phyloP scores from a whole-genome alignment of 352 stramenopile genomes.

The Halophytophthora polymorphica region DNA sequence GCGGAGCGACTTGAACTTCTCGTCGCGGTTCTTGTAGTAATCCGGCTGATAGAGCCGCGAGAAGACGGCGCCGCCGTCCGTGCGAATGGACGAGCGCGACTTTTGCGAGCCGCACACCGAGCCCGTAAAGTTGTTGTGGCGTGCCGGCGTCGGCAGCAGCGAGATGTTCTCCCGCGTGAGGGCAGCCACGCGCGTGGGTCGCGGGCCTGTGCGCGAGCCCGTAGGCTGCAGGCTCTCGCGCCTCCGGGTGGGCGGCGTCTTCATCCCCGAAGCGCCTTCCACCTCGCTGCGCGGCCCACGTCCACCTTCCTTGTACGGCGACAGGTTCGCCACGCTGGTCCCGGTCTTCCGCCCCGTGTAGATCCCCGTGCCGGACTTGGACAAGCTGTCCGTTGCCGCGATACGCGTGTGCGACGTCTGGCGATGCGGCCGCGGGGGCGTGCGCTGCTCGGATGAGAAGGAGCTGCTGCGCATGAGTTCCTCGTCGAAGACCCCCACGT shows the following conservation, averaged over 20 bases:
- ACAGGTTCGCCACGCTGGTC: constrained; percentile 23
- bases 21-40: constrained; percentile 76
- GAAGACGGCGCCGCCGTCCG: constrained; percentile 78
- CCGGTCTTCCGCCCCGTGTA: constrained; percentile 23
- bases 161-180: constrained; percentile 82
- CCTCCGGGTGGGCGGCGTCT: constrained; percentile 31
- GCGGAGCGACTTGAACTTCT: constrained; percentile 59
- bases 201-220: constrained; percentile 25
- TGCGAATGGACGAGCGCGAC: constrained; percentile 69
- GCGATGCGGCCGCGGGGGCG: constrained; percentile 17
- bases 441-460: constrained; percentile 15
- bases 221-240: constrained; percentile 15
- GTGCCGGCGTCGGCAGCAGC: constrained; percentile 46
- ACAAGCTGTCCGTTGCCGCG: constrained; percentile 22
- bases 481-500: constrained; percentile 29
- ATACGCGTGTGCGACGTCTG: constrained; percentile 17
- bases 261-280: constrained; percentile 18
- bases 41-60: constrained; percentile 82
- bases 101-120: constrained; percentile 74
- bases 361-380: constrained; percentile 16
- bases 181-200: constrained; percentile 51
- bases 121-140: constrained; percentile 36
- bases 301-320: constrained; percentile 27
- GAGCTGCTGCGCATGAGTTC: constrained; percentile 22
- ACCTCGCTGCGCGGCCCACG: constrained; percentile 15